Percentiles rank a stretch among this genome's conserved stretches.
These are phyloP conservation scores for Trametes cubensis DNA, from an alignment of 768 basidiomycete genomes.

Conservation along the genomic window DNA sequence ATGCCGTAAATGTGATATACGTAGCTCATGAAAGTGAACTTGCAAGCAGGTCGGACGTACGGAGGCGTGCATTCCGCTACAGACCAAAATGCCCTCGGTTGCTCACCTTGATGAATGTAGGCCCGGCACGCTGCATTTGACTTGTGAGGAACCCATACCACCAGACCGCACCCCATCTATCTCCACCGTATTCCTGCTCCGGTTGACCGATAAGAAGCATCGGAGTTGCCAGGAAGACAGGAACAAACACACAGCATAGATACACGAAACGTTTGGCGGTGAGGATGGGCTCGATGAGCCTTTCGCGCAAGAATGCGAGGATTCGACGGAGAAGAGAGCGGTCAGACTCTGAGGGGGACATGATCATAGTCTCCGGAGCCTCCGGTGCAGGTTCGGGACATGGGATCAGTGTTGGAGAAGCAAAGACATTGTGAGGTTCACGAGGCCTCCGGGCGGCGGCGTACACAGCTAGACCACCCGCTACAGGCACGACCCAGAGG, in stretches of 20 bases:
- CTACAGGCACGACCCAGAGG: conserved; percentile 60
- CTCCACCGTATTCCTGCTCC: conserved; percentile 60
- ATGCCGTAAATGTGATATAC: too few species aligned
- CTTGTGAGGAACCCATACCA: conserved; percentile 91
- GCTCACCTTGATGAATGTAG: conserved; percentile 92
- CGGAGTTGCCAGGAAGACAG: conserved; percentile 81
- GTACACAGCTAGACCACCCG: conserved; percentile 57
- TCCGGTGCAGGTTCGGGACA: conserved; percentile 33
- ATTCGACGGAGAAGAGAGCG: conserved; percentile 50
- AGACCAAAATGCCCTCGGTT: too few species aligned
- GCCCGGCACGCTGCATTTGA: conserved; percentile 94
- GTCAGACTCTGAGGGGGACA: conserved; percentile 69
- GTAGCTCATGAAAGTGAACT: too few species aligned
- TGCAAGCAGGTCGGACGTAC: too few species aligned
- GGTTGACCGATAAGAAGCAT: conserved; percentile 76
- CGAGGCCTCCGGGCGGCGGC: conserved; percentile 47
- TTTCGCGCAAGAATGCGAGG: conserved; percentile 50
- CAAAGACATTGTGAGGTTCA: conserved; percentile 45
- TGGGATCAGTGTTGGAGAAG: conserved; percentile 53
- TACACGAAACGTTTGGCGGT: conserved; percentile 83
- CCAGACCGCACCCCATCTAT: conserved; percentile 93
- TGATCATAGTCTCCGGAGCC: conserved; percentile 43
- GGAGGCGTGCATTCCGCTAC: too few species aligned
- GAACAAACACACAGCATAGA: conserved; percentile 81
- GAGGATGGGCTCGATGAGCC: conserved; percentile 82